A percentile compares a stretch with the other conserved stretches of the same genome.
Evolutionary conservation across 257 asterid genomes (phyloP).

Genomic region (Coffea eugenioides): DNA sequence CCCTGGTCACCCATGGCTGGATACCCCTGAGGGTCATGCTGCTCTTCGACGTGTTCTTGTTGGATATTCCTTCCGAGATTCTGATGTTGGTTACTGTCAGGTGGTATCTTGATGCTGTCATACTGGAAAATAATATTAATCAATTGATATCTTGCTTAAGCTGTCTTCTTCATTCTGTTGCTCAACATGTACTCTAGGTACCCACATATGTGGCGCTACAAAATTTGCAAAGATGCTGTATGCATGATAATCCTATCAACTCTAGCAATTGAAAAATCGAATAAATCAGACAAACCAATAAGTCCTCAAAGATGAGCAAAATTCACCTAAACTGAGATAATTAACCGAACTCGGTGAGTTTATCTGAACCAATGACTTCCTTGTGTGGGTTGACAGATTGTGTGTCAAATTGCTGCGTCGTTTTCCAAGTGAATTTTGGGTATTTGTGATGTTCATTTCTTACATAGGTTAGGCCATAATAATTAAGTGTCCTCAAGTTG

Average conservation of each 20-base stretch:
- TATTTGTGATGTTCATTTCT: not conserved
- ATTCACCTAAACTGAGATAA: not conserved
- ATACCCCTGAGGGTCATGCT: constrained; percentile 88
- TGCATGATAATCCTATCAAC: not conserved
- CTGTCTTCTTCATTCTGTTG: constrained; percentile 9
- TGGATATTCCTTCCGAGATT: constrained; percentile 93
- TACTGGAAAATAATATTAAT: not conserved
- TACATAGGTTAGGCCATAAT: not conserved
- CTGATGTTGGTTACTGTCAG: constrained; percentile 99
- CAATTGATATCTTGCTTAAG: not conserved
- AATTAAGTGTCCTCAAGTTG: not conserved
- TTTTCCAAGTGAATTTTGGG: not conserved
- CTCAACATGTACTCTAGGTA: not conserved
- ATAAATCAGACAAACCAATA: not conserved
- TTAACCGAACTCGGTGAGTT: not conserved
- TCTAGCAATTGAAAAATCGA: not conserved
- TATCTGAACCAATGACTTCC: not conserved
- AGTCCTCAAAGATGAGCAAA: not conserved
- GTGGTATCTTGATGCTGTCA: constrained; percentile 31
- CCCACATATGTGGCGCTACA: not conserved
- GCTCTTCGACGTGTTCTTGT: constrained; percentile 96
- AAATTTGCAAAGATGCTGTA: not conserved
- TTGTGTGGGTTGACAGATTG: not conserved
- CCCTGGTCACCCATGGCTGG: constrained; percentile 99
- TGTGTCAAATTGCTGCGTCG: not conserved